phyloP scores from a whole-genome alignment of 805 yeast genomes.

The Saccharomyces mikatae region DNA sequence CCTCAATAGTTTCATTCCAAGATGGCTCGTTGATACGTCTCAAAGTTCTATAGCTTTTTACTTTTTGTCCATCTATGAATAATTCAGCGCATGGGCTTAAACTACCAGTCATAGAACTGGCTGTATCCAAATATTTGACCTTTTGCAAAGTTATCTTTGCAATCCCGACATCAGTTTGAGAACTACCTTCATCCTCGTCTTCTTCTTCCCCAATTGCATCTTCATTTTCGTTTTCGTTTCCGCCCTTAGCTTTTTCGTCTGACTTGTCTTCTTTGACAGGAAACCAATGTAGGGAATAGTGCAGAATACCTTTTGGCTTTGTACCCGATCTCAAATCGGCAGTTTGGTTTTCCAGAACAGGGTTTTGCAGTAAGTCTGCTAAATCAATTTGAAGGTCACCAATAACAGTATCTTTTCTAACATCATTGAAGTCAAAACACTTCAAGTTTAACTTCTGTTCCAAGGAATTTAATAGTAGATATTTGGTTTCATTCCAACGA shows the following conservation, averaged over 20 bases:
- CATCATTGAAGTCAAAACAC: conserved; percentile 47
- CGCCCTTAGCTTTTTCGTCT: conserved; percentile 9
- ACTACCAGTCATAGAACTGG: conserved; percentile 39
- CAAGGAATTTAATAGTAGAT: conserved; percentile 48
- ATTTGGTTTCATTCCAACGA: conserved; percentile 58
- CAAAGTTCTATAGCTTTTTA: conserved; percentile 52
- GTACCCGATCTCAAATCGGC: conserved; percentile 33
- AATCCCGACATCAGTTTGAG: conserved; percentile 67
- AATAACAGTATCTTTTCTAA: conserved; percentile 45
- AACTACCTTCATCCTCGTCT: conserved; percentile 25
- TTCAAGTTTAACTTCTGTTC: conserved; percentile 50
- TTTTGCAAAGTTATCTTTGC: conserved; percentile 54
- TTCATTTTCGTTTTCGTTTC: conserved; percentile 6
- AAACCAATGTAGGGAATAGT: conserved; percentile 45
- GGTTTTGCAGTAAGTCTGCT: conserved; percentile 50
- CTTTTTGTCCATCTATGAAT: conserved; percentile 46
- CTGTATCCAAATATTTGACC: conserved; percentile 49
- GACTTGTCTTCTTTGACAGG: conserved; percentile 23
- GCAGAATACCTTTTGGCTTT: conserved; percentile 48
- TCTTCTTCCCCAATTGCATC: conserved; percentile 11
- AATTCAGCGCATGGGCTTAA: conserved; percentile 62
- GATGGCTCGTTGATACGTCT: conserved; percentile 65
- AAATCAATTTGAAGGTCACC: conserved; percentile 49
- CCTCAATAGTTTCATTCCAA: conserved; percentile 58
- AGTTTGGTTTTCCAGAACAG: conserved; percentile 19